Conservation (phyloP, 208 protist species). For the Tritrichomonas foetus region DNA sequence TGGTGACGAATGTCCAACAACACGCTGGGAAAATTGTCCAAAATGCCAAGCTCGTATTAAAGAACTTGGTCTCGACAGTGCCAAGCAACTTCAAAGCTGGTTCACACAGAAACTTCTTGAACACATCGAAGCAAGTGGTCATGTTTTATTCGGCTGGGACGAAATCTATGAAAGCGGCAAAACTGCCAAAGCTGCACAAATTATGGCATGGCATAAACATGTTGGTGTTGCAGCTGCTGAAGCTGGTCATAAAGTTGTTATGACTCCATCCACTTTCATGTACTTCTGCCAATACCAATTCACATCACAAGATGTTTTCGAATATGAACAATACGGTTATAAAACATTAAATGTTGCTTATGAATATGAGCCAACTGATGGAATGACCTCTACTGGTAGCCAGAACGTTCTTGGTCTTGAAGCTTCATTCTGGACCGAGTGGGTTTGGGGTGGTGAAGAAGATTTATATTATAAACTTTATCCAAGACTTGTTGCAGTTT, state of each 20-base stretch:
- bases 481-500: background rate
- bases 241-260: slow-evolving; percentile 8
- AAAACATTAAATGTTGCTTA: background rate
- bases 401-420: background rate
- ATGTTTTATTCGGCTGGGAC: background rate
- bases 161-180: background rate
- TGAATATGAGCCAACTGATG: background rate
- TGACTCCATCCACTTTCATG: background rate
- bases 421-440: background rate
- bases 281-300: background rate
- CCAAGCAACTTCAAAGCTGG: too few species aligned
- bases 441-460: background rate
- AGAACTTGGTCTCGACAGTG: too few species aligned
- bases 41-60: background rate
- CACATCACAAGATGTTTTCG: background rate
- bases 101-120: too few species aligned
- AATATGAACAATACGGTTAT: background rate
- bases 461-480: background rate
- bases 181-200: background rate
- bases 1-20: background rate
- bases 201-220: background rate
- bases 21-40: background rate
- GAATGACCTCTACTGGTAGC: background rate
- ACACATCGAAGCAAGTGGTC: too few species aligned
- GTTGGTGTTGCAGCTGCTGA: background rate